These are phyloP conservation scores for Hysterium pulicare DNA, from an alignment of 2,329 filamentous ascomycete species.

Conservation along the genomic window DNA sequence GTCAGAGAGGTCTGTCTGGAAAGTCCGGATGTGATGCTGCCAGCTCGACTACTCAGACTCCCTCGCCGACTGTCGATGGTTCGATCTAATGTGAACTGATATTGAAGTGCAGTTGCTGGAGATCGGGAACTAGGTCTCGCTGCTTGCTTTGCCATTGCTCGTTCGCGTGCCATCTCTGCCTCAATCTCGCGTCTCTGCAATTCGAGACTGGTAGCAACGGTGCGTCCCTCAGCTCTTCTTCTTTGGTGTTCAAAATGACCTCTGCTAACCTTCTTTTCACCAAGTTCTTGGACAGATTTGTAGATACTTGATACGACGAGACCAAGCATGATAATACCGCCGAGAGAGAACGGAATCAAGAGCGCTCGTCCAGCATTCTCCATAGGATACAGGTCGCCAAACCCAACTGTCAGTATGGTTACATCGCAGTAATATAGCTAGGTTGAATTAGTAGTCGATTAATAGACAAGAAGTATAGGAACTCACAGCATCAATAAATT, in stretches of 20 bases:
- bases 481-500: conserved; percentile 61
- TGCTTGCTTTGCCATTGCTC: conserved; percentile 3
- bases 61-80: neutral
- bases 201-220: conserved; percentile 48
- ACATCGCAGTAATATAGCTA: conserved; percentile 32
- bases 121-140: conserved; percentile 6
- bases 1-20: conserved; percentile 2
- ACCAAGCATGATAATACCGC: conserved; percentile 77
- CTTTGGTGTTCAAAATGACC: conserved; percentile 53
- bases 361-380: conserved; percentile 60
- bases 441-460: neutral
- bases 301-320: conserved; percentile 75
- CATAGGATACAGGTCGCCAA: conserved; percentile 47
- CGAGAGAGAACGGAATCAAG: conserved; percentile 72
- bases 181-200: conserved; percentile 23
- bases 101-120: conserved; percentile 3
- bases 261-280: conserved; percentile 56
- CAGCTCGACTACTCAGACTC: neutral
- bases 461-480: neutral
- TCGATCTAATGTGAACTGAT: conserved; percentile 1
- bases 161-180: conserved; percentile 4
- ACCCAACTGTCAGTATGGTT: conserved; percentile 19
- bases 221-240: conserved; percentile 49
- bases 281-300: conserved; percentile 57
- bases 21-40: neutral